Conservation (phyloP, 305 asterid genomes). For the Coffea humblotiana region DNA sequence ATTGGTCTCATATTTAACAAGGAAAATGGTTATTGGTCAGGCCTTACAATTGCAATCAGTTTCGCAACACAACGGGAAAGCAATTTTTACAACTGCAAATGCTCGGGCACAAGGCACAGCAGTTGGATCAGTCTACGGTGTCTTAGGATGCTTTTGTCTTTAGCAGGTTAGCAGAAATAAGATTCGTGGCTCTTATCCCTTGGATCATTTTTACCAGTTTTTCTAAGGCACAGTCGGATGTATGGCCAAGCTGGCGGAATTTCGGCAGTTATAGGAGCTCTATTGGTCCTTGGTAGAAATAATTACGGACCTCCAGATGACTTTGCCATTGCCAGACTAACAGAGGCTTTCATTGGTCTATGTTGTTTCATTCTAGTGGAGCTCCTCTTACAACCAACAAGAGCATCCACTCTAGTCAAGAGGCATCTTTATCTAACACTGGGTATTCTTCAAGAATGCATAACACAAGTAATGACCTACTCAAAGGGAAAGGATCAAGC, state of each 20-base stretch:
- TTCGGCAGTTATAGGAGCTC: conserved; percentile 73
- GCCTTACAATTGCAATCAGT: conserved; percentile 76
- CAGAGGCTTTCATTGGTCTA: conserved; percentile 62
- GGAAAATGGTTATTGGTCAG: conserved; percentile 73
- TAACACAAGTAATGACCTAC: conserved; percentile 26
- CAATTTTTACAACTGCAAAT: conserved; percentile 62
- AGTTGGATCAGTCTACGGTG: conserved; percentile 69
- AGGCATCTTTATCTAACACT: conserved; percentile 33
- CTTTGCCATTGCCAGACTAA: conserved; percentile 55
- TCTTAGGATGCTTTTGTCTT: conserved; percentile 62
- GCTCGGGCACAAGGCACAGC: conserved; percentile 82
- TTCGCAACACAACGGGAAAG: conserved; percentile 52
- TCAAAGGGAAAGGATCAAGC: conserved; percentile 15
- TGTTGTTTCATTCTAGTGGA: conserved; percentile 51
- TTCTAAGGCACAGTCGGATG: conserved; percentile 64
- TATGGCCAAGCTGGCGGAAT: conserved; percentile 69
- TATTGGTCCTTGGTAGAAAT: conserved; percentile 65
- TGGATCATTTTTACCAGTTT: conserved; percentile 65
- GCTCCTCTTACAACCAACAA: conserved; percentile 50
- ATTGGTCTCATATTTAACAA: conserved; percentile 51
- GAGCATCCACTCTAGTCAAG: conserved; percentile 63
- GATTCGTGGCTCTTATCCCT: conserved; percentile 66
- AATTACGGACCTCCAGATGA: conserved; percentile 57
- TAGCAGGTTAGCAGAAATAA: conserved; percentile 30
- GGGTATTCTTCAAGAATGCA: conserved; percentile 38